Evolutionary conservation across 2,329 filamentous ascomycete species (phyloP).

Genomic region (Phialophora expanda): DNA sequence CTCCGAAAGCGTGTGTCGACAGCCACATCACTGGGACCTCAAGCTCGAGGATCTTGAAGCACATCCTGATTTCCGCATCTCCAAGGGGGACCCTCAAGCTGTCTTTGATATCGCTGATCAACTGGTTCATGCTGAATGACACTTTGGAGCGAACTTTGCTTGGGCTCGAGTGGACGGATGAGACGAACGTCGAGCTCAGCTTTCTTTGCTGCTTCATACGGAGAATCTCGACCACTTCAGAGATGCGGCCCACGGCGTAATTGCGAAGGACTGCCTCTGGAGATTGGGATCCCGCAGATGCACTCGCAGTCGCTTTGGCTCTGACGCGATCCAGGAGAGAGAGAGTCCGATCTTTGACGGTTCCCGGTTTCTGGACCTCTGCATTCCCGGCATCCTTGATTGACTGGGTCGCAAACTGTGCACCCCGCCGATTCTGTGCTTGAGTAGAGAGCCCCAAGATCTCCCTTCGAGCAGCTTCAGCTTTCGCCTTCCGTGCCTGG

Average conservation of each 20-base stretch:
- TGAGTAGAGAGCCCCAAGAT: constrained; percentile 30
- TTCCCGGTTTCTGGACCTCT: constrained; percentile 13
- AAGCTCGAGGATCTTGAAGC: constrained; percentile 54
- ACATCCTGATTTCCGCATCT: constrained; percentile 54
- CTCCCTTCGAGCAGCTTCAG: constrained; percentile 29
- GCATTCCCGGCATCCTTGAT: background rate
- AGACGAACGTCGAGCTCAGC: constrained; percentile 41
- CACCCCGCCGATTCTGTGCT: constrained; percentile 22
- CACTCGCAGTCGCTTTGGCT: constrained; percentile 65
- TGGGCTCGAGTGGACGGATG: constrained; percentile 41
- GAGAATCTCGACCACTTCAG: constrained; percentile 71
- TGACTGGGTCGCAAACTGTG: constrained; percentile 23
- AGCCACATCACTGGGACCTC: constrained; percentile 59
- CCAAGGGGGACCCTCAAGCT: constrained; percentile 62
- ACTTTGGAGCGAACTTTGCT: constrained; percentile 56
- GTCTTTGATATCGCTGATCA: constrained; percentile 70
- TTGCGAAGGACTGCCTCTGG: constrained; percentile 64
- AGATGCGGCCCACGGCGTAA: constrained; percentile 69
- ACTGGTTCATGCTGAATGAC: constrained; percentile 69
- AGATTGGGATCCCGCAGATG: constrained; percentile 53
- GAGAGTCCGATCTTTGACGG: constrained; percentile 48
- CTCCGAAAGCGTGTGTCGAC: constrained; percentile 47
- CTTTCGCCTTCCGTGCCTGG: constrained; percentile 34
- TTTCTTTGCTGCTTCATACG: constrained; percentile 61
- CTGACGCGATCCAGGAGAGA: constrained; percentile 75